phyloP scores from a whole-genome alignment of 805 yeast species.

The Jamesozyma jinghongensis region DNA sequence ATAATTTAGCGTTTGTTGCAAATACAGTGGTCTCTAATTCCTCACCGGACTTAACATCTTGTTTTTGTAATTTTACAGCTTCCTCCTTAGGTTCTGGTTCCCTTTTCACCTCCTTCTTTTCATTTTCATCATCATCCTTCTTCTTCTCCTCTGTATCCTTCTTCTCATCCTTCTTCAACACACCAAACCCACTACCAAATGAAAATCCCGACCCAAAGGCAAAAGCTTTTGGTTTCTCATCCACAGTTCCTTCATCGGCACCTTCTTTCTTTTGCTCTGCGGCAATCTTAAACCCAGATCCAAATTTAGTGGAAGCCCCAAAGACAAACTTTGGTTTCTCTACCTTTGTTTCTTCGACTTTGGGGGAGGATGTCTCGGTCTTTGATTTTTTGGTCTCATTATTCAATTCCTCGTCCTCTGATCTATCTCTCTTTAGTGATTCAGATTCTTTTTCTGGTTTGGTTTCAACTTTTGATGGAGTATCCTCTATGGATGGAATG shows the following conservation, averaged over 20 bases:
- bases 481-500: no score
- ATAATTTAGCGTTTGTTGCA: slow-evolving; percentile 68
- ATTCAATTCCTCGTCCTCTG: slow-evolving; percentile 10
- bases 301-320: slow-evolving; percentile 46
- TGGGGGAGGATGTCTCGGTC: background rate
- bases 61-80: slow-evolving; percentile 48
- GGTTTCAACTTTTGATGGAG: no score
- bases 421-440: slow-evolving; percentile 9
- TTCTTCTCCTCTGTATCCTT: slow-evolving; percentile 8
- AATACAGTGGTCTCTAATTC: slow-evolving; percentile 69
- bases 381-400: background rate
- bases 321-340: slow-evolving; percentile 42
- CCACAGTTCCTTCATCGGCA: slow-evolving; percentile 3
- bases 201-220: slow-evolving; percentile 40
- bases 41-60: slow-evolving; percentile 74
- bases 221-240: slow-evolving; percentile 14
- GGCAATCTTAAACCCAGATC: slow-evolving; percentile 30
- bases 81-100: slow-evolving; percentile 13
- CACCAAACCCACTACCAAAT: slow-evolving; percentile 33
- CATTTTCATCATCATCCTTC: slow-evolving; percentile 7
- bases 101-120: background rate
- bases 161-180: slow-evolving; percentile 13
- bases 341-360: slow-evolving; percentile 1
- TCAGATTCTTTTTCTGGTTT: no score
- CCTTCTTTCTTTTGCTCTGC: slow-evolving; percentile 1